Conservation (phyloP, 2,329 filamentous ascomycete species). For the Fusarium floridanum region DNA sequence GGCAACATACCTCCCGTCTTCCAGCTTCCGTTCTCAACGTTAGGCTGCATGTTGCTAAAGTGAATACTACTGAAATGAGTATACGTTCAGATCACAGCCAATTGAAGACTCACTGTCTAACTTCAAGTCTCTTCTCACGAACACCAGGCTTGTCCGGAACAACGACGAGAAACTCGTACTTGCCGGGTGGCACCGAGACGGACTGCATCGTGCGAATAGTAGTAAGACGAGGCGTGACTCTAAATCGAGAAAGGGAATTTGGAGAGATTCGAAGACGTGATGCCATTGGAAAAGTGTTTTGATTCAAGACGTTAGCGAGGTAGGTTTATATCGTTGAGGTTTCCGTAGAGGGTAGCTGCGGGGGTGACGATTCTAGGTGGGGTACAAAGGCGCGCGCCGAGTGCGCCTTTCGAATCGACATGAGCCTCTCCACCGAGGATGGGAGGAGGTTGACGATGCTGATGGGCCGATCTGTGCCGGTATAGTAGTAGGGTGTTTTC, state of each 20-base stretch:
- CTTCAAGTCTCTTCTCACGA: conserved; percentile 71
- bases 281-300: conserved; percentile 16
- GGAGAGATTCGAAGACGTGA: conserved; percentile 27
- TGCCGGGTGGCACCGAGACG: conserved; percentile 46
- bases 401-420: conserved; percentile 22
- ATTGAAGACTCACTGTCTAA: conserved; percentile 62
- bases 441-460: background rate
- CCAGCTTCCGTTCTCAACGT: conserved; percentile 66
- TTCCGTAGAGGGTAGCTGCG: conserved; percentile 8
- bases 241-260: conserved; percentile 13
- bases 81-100: conserved; percentile 11
- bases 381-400: conserved; percentile 33
- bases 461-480: background rate
- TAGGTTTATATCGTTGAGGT: conserved; percentile 2
- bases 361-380: conserved; percentile 25
- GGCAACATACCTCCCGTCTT: conserved; percentile 73
- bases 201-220: conserved; percentile 47
- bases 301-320: background rate
- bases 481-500: background rate
- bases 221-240: conserved; percentile 5
- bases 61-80: conserved; percentile 56
- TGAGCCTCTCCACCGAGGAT: conserved; percentile 2
- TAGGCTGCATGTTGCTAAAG: conserved; percentile 66
- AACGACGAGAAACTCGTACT: conserved; percentile 77
- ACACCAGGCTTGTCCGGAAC: conserved; percentile 74